phyloP scores from a whole-genome alignment of 225 moss, liverwort and hornwort genomes.

The Rhytidiadelphus loreus region DNA sequence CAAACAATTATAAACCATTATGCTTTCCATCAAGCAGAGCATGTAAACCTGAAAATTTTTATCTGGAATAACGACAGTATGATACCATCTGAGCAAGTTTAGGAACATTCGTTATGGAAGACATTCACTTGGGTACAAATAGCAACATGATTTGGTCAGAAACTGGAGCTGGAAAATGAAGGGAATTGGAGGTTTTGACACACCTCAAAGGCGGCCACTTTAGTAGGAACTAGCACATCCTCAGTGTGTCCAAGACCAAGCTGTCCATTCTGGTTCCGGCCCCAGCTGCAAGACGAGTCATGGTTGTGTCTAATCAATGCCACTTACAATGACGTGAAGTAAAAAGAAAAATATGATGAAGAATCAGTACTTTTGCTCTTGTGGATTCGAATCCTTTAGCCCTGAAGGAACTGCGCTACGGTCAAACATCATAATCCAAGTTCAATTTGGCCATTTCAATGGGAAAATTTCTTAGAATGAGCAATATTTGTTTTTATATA shows the following conservation, averaged over 20 bases:
- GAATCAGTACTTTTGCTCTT: neutral
- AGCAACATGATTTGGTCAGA: neutral
- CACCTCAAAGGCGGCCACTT: constrained; percentile 46
- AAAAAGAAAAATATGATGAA: neutral
- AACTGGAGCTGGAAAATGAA: neutral
- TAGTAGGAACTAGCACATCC: constrained; percentile 39
- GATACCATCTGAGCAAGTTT: neutral
- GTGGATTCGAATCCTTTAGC: neutral
- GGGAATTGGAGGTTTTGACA: neutral
- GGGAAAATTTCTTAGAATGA: too few relatives aligned
- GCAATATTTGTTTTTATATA: neutral
- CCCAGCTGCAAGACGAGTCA: constrained; percentile 33
- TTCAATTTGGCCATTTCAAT: neutral
- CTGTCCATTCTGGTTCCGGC: constrained; percentile 58
- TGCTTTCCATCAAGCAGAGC: neutral
- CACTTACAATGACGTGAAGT: neutral
- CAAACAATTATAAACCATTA: neutral
- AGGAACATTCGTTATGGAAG: neutral
- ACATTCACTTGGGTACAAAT: neutral
- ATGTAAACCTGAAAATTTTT: neutral
- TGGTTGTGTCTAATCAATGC: neutral
- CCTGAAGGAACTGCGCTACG: neutral
- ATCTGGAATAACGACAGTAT: neutral
- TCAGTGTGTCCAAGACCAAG: constrained; percentile 50
- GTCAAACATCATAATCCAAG: neutral